Base-by-base conservation (phyloP, 306 rosid species). In the Acacia confusa region DNA sequence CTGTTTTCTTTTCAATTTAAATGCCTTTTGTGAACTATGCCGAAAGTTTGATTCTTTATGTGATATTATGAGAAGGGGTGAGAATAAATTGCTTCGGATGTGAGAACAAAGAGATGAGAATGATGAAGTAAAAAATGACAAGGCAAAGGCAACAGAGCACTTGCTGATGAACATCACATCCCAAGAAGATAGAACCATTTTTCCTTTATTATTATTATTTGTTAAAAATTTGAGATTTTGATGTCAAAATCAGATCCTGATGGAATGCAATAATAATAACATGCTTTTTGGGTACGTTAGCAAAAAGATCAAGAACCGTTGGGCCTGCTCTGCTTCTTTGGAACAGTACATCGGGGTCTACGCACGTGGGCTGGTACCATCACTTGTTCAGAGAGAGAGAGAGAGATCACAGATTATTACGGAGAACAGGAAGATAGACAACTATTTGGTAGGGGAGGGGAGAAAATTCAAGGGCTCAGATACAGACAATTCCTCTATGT, bases 341-440 rank as follows among this genome's bases (percentile, higher is more conserved):
- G 86, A 92, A 81, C 91, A 86, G 82, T 86, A 81, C 88, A 84
- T 88, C 83, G 82, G 89, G 92, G 91, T 88, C 90, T 87, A 80
- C 89, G 83, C 90, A 90, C 94, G 97, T 90, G 92, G 88, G 85
- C 84, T 82, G 70, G 87, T 84, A 83, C 94, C 82, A 77, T 83
- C 87, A 85, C 86, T 83, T 84, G 72, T 81, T 9, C 27, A 11
- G 3, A 13, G 19, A 61, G 40, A 57, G 38, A 70, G 66, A 34
- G 78, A 66, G 7, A 66, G 19, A 24, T n/a, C 36, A 28, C 65
- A 32, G 9, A 72, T 48, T 47, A 72, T 28, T 47, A 47, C 4
- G 7, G 60, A 5, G 16, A 16, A 25, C n/a, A n/a, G 47, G 13
- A 32, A n/a, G 53, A 48, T 30, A 24, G 8, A 47, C 27, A 22